These are phyloP conservation scores for Saccharum hybrid DNA, from an alignment of 202 grass and related monocot genomes.

Conservation along the genomic window DNA sequence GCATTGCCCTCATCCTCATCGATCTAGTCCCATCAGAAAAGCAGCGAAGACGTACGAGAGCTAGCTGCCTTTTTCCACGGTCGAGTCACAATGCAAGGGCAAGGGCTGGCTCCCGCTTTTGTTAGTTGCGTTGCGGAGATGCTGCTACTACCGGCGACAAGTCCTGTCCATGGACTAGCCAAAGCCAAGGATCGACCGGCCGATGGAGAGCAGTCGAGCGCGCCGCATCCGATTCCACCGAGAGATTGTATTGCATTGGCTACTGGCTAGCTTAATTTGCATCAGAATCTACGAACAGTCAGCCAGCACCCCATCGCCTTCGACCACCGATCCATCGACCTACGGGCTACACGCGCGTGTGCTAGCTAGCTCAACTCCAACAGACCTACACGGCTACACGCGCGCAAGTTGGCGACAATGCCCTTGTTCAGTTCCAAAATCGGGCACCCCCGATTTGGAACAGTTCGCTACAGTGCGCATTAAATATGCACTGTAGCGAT, in stretches of 20 bases:
- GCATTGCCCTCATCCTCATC: too few relatives aligned
- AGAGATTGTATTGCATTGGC: not conserved
- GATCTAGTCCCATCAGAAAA: not conserved
- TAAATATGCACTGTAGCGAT: too few relatives aligned
- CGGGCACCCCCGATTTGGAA: too few relatives aligned
- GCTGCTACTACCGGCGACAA: slow-evolving; percentile 1
- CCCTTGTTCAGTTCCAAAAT: too few relatives aligned
- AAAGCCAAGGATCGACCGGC: not conserved
- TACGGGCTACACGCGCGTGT: not conserved
- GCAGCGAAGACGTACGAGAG: not conserved
- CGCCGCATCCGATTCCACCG: slow-evolving; percentile 43
- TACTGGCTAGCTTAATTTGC: not conserved
- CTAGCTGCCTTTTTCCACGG: not conserved
- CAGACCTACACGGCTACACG: not conserved
- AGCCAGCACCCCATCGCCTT: not conserved
- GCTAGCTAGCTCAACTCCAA: not conserved
- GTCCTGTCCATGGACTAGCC: slow-evolving; percentile 46
- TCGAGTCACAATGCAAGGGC: not conserved
- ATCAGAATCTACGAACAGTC: slow-evolving; percentile 32
- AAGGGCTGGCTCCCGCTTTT: not conserved
- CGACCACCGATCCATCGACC: not conserved
- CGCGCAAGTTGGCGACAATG: slow-evolving; percentile 18
- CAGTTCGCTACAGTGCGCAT: too few relatives aligned
- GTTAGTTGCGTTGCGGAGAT: slow-evolving; percentile 7
- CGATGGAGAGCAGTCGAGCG: not conserved